A percentile compares a stretch with the other conserved stretches of the same genome.
Evolutionary conservation across 257 asterid genomes (phyloP).

Genomic region (Prunella vulgaris): DNA sequence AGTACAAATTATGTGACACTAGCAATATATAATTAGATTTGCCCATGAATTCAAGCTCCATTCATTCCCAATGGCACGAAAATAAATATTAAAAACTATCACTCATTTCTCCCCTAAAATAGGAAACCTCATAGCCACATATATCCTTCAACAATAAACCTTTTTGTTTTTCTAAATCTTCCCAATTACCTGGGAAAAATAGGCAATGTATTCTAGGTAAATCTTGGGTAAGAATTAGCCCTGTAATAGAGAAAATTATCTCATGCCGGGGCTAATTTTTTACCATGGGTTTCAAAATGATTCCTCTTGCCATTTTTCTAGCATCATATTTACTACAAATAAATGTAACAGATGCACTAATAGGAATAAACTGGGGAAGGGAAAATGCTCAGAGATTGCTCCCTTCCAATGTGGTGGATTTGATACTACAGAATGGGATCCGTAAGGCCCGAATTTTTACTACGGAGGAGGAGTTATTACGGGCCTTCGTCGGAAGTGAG

Average conservation of each 20-base stretch:
- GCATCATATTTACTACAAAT: neutral
- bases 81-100: neutral
- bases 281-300: neutral
- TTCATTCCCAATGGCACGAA: neutral
- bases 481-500: conserved; percentile 23
- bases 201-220: neutral
- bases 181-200: neutral
- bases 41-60: too few relatives aligned
- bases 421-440: conserved; percentile 27
- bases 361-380: conserved; percentile 31
- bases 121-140: neutral
- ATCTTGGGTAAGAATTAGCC: neutral
- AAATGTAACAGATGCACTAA: neutral
- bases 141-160: neutral
- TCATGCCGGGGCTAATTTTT: neutral
- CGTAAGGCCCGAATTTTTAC: conserved; percentile 10
- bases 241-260: neutral
- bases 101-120: neutral
- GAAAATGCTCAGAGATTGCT: conserved; percentile 19
- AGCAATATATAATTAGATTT: too few relatives aligned
- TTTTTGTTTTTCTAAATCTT: neutral
- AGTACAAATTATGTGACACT: neutral
- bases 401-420: conserved; percentile 34
- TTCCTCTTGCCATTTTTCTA: neutral
- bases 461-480: neutral